phyloP scores from a whole-genome alignment of 345 rosid species.

The Orychophragmus violaceus region DNA sequence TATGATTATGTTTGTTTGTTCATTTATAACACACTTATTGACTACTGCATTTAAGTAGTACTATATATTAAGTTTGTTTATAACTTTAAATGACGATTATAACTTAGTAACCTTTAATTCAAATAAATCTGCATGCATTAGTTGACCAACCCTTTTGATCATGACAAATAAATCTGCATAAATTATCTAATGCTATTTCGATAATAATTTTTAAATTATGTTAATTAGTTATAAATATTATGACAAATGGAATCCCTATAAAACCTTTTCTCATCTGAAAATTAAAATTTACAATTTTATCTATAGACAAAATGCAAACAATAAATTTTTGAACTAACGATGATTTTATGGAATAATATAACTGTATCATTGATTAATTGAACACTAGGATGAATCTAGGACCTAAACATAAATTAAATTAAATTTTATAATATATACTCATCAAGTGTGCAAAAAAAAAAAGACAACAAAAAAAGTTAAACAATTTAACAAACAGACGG shows the following conservation, averaged over 20 bases:
- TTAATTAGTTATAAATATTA: neutral
- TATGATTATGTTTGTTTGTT: constrained; percentile 23
- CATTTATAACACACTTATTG: constrained; percentile 11
- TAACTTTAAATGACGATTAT: neutral
- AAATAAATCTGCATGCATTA: constrained; percentile 13
- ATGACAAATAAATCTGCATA: constrained; percentile 6
- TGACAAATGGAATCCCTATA: neutral
- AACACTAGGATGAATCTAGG: neutral
- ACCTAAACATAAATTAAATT: neutral
- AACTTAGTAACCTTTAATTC: constrained; percentile 22
- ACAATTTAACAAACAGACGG: neutral
- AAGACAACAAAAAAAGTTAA: too few species aligned
- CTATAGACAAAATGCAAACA: neutral
- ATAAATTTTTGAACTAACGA: neutral
- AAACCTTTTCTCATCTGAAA: neutral
- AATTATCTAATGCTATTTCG: neutral
- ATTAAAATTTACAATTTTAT: neutral
- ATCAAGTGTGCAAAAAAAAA: too few species aligned
- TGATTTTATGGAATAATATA: neutral
- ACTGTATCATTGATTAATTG: neutral
- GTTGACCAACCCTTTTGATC: neutral
- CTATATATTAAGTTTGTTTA: neutral
- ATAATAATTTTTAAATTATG: neutral
- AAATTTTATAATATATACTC: too few species aligned
- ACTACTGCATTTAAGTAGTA: neutral